phyloP scores from a whole-genome alignment of 345 rosid genomes.

The Hibiscus mutabilis region DNA sequence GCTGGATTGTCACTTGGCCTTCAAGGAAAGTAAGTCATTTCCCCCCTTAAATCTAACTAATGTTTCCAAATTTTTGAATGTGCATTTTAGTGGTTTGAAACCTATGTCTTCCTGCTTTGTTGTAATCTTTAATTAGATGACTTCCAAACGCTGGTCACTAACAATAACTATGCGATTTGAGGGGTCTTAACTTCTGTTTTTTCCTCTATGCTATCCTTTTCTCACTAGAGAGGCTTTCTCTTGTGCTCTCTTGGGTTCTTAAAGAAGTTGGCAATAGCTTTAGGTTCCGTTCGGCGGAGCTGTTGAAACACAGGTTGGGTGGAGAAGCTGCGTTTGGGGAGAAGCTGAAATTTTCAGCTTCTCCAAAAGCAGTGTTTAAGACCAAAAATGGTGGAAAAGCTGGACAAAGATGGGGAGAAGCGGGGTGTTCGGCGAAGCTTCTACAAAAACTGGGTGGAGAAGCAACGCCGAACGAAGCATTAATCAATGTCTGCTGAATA shows the following conservation, averaged over 20 bases:
- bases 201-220: not conserved
- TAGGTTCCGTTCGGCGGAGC: no score
- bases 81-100: not conserved
- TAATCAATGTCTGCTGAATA: not conserved
- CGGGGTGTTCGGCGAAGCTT: no score
- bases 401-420: no score
- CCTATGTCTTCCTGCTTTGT: constrained; percentile 3
- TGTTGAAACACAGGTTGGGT: no score
- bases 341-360: no score
- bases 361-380: no score
- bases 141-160: not conserved
- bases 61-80: not conserved
- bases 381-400: no score
- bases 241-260: not conserved
- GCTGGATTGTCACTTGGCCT: constrained; percentile 83
- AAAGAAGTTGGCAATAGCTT: not conserved
- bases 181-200: not conserved
- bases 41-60: not conserved
- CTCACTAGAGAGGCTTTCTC: not conserved
- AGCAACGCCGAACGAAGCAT: no score
- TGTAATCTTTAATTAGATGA: not conserved
- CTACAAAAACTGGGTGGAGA: no score
- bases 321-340: no score
- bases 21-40: constrained; percentile 65
- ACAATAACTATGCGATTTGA: not conserved